A percentile compares a stretch with the other conserved stretches of the same genome.
These are phyloP conservation scores for Hortiboletus campestris DNA, from an alignment of 768 basidiomycete genomes.

Conservation along the genomic window DNA sequence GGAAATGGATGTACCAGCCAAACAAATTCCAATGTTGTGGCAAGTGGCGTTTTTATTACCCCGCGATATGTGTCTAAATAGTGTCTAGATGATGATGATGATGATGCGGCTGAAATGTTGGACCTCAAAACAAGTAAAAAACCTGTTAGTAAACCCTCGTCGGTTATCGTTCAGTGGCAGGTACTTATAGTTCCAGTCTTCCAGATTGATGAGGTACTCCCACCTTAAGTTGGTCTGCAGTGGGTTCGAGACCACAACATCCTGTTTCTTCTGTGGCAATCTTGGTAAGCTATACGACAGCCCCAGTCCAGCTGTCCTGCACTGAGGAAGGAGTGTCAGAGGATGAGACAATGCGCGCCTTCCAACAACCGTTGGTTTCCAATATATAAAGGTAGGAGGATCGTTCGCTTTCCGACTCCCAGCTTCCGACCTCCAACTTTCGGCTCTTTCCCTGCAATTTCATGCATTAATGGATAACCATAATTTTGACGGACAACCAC, in stretches of 20 bases:
- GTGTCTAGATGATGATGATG: not conserved
- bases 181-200: too few species aligned
- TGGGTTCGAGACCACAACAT: too few species aligned
- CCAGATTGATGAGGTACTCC: not conserved
- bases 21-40: not conserved
- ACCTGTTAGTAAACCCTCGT: not conserved
- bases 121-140: too few species aligned
- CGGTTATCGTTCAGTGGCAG: not conserved
- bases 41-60: not conserved
- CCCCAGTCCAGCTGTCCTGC: too few species aligned
- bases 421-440: not conserved
- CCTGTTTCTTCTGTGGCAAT: not conserved
- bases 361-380: not conserved
- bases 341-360: not conserved
- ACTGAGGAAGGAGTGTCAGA: not conserved
- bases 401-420: not conserved
- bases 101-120: too few species aligned
- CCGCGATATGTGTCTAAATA: not conserved
- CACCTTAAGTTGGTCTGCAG: not conserved
- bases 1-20: not conserved
- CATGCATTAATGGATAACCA: not conserved
- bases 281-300: not conserved
- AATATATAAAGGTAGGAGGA: constrained; percentile 3
- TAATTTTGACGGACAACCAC: not conserved
- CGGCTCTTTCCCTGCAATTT: not conserved